A percentile compares a stretch with the other conserved stretches of the same genome.
These are phyloP conservation scores for Stentor coeruleus DNA, from an alignment of 73 alveolate species.

Conservation along the genomic window DNA sequence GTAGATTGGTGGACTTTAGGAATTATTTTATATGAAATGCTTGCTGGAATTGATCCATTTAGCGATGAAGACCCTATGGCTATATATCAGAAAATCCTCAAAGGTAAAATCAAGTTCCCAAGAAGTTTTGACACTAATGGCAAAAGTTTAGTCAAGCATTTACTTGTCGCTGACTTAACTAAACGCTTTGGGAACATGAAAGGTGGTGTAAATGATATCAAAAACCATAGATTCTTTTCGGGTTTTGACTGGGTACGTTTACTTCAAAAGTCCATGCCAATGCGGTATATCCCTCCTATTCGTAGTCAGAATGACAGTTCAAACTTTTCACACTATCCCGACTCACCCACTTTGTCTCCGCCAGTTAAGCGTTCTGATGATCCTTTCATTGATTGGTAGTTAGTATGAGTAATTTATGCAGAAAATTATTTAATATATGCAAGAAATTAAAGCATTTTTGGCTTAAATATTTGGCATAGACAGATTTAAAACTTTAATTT, in stretches of 20 bases:
- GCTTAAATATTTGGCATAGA: too few relatives aligned
- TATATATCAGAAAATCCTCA: constrained; percentile 82
- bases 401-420: too few relatives aligned
- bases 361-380: constrained; percentile 64
- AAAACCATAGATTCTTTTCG: constrained; percentile 50
- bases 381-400: constrained; percentile 84
- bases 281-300: constrained; percentile 81
- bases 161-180: constrained; percentile 76
- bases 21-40: constrained; percentile 89
- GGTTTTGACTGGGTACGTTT: constrained; percentile 39
- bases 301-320: constrained; percentile 74
- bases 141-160: constrained; percentile 63
- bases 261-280: constrained; percentile 61
- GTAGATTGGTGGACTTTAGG: constrained; percentile 99
- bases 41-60: constrained; percentile 89
- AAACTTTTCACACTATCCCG: constrained; percentile 86
- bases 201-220: constrained; percentile 64
- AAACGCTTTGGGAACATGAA: constrained; percentile 93
- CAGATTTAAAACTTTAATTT: too few relatives aligned
- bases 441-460: too few relatives aligned
- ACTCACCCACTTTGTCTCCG: constrained; percentile 68
- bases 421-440: too few relatives aligned
- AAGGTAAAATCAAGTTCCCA: constrained; percentile 85
- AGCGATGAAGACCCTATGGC: constrained; percentile 96
- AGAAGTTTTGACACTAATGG: constrained; percentile 55